Evolutionary conservation across 2,329 filamentous ascomycete genomes (phyloP).

Genomic region (Aureobasidium sp.): DNA sequence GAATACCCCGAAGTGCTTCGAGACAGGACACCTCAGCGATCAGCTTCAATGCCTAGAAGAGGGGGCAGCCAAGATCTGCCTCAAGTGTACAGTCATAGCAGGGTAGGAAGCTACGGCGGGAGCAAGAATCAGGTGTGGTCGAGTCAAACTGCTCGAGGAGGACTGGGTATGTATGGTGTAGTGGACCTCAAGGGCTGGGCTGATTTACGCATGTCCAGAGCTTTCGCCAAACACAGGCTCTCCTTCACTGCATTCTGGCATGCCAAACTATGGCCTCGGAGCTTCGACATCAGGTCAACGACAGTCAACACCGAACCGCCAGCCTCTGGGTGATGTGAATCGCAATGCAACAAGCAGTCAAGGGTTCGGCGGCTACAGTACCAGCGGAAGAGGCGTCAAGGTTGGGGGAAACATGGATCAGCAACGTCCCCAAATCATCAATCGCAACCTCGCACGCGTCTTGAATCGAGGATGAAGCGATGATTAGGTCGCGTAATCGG

Average conservation of each 20-base stretch:
- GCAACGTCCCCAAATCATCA: neutral
- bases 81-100: conserved; percentile 17
- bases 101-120: conserved; percentile 21
- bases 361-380: conserved; percentile 26
- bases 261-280: conserved; percentile 20
- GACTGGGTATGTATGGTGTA: neutral
- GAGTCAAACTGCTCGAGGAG: neutral
- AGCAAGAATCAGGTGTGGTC: conserved; percentile 11
- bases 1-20: neutral
- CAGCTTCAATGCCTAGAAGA: neutral
- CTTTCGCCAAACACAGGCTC: neutral
- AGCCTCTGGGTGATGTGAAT: conserved; percentile 26
- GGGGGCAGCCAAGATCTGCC: conserved; percentile 1
- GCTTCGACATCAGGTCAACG: conserved; percentile 20
- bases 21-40: neutral
- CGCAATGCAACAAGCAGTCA: conserved; percentile 21
- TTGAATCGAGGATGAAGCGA: neutral
- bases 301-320: conserved; percentile 29
- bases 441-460: neutral
- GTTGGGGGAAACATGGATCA: conserved; percentile 23
- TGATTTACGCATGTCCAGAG: neutral
- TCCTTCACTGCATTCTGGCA: conserved; percentile 17
- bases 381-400: conserved; percentile 22
- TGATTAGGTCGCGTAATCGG: too few species aligned
- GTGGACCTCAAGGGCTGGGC: too few species aligned